Conservation (phyloP, 2,329 filamentous ascomycete species). For the Alternaria tenuissima region DNA sequence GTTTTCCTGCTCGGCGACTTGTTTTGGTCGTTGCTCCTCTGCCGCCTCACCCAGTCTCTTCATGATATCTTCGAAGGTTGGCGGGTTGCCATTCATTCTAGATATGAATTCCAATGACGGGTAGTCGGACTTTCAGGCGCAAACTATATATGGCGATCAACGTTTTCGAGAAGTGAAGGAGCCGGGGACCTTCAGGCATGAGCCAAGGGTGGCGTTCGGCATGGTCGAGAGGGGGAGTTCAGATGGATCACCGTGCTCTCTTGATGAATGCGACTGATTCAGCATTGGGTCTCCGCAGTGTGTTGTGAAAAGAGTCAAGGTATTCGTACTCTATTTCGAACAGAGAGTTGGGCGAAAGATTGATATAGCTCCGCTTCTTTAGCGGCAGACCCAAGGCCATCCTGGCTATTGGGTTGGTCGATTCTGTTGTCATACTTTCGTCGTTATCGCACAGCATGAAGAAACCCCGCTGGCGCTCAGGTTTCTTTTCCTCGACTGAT, state of each 20-base stretch:
- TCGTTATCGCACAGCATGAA: constrained; percentile 25
- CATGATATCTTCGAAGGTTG: no score
- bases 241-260: background rate
- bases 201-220: constrained; percentile 12
- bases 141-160: constrained; percentile 9
- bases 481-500: constrained; percentile 7
- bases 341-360: constrained; percentile 16
- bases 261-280: constrained; percentile 19
- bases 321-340: constrained; percentile 28
- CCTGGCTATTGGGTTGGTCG: constrained; percentile 7
- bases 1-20: no score
- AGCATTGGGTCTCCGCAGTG: constrained; percentile 16
- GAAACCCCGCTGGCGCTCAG: constrained; percentile 2
- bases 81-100: no score
- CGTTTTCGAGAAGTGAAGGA: constrained; percentile 6
- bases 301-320: constrained; percentile 16
- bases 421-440: background rate
- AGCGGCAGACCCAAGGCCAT: constrained; percentile 22
- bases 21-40: no score
- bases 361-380: constrained; percentile 29
- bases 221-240: constrained; percentile 7
- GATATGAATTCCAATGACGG: no score
- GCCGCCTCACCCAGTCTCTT: no score
- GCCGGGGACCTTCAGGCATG: constrained; percentile 7
- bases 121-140: constrained; percentile 3